Conservation (phyloP, 495 filamentous ascomycete genomes). For the Talaromyces wortmannii region DNA sequence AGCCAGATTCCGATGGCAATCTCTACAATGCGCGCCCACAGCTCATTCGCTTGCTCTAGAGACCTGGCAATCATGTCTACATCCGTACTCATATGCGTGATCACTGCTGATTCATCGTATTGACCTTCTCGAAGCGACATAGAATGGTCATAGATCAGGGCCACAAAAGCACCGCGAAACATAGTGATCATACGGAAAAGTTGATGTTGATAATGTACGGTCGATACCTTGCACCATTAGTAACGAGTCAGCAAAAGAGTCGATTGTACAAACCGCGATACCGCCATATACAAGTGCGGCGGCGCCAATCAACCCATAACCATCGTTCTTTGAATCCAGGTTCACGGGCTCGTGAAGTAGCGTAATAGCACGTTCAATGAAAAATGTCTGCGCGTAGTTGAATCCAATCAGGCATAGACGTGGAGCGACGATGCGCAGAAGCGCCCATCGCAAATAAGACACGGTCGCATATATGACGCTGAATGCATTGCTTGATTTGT, state of each 20-base stretch:
- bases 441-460: conserved; percentile 15
- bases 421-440: conserved; percentile 36
- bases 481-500: neutral
- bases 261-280: conserved; percentile 36
- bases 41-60: conserved; percentile 32
- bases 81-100: conserved; percentile 53
- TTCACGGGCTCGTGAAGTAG: conserved; percentile 19
- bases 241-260: neutral
- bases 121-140: conserved; percentile 14
- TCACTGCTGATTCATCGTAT: conserved; percentile 28
- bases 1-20: conserved; percentile 44
- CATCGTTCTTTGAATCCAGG: conserved; percentile 23
- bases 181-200: conserved; percentile 43
- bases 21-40: conserved; percentile 45
- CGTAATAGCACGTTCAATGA: conserved; percentile 41
- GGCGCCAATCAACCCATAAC: conserved; percentile 52
- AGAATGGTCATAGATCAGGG: conserved; percentile 37
- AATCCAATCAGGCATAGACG: conserved; percentile 44
- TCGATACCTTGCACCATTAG: conserved; percentile 20
- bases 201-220: conserved; percentile 43
- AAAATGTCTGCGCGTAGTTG: conserved; percentile 52
- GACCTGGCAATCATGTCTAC: conserved; percentile 31
- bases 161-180: conserved; percentile 42
- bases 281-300: conserved; percentile 48
- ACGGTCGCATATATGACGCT: conserved; percentile 9